These are phyloP conservation scores for Tillandsia leiboldiana DNA, from an alignment of 176 grass and related monocot species.

Conservation along the genomic window DNA sequence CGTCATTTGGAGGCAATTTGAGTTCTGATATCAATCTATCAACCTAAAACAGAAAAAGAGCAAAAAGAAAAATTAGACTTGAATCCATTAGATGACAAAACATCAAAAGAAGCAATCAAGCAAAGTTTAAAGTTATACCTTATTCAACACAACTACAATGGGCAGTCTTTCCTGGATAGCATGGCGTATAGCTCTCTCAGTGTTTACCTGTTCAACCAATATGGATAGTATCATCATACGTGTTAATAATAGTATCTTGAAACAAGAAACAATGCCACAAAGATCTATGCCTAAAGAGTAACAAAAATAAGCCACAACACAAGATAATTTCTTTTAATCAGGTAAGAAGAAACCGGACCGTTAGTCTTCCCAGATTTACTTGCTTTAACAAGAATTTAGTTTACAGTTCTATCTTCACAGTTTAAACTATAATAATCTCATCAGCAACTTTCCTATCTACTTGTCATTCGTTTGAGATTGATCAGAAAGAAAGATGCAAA, in stretches of 20 bases:
- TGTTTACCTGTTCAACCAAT: conserved; percentile 71
- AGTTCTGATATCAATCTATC: conserved; percentile 92
- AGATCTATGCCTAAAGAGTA: neutral
- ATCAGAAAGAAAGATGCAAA: too few relatives aligned
- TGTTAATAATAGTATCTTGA: neutral
- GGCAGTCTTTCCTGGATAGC: conserved; percentile 91
- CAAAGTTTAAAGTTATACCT: conserved; percentile 27
- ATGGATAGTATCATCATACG: neutral
- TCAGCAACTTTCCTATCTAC: neutral
- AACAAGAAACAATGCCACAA: neutral
- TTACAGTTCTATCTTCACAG: neutral
- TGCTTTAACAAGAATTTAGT: too few relatives aligned
- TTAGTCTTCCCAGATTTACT: neutral
- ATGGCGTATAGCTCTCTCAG: conserved; percentile 96
- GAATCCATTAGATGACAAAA: conserved; percentile 14
- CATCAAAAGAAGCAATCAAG: neutral
- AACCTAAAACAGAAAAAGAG: conserved; percentile 40
- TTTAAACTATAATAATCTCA: neutral
- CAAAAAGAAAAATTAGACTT: conserved; percentile 12
- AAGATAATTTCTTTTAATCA: neutral
- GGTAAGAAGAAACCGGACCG: neutral
- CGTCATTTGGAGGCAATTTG: conserved; percentile 89
- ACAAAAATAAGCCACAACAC: neutral
- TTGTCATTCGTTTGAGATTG: too few relatives aligned
- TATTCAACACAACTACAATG: conserved; percentile 97